Base-by-base conservation (phyloP, 192 early-diverging fungal species). In the Linnemannia elongata region DNA sequence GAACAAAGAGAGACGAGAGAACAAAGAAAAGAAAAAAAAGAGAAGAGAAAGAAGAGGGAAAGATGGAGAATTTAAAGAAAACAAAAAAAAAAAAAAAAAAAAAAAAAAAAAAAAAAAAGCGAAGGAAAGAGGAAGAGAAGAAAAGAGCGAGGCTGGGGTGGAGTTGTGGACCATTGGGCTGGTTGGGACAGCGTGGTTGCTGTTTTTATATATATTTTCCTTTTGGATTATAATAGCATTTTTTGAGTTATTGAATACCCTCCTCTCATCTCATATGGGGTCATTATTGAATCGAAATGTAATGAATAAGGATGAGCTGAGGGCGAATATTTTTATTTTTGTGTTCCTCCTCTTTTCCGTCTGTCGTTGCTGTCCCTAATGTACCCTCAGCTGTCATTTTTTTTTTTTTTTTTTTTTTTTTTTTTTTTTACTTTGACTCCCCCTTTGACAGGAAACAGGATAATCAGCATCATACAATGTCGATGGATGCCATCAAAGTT, bases 151-250 rank as follows among this genome's bases (percentile, higher is more conserved):
- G 60, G 60, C 60, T 66, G 60, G 30, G 60, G 60, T 66, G 60
- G 60, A 66, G 60, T 66, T 66, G 60, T 66, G 60, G 60, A 66
- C 60, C 60, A 66, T 66, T 30, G 60, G 60, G 60, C 60, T 66
- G 60, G 60, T 66, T 27, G 30, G 27, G 60, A n/a, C 3, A 27
- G 55, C 55, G n/a, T 9, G 55, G 52, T 24, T 0, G 60, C 4
- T n/a, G n/a, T 4, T 52, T 18, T 20, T 52, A 20, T 52, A 49
- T n/a, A n/a, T n/a, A n/a, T n/a, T 49, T 18, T 49, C 17, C 47
- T 49, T 49, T 49, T 49, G 47, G 47, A 49, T 18, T 49, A 18
- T 1, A 18, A 49, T 49, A 33, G 57, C 13, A 33, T 27, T 0
- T 30, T 2, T 66, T 33, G 30, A 66, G 35, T 27, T 3, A 66